Base-by-base conservation (phyloP, 2,329 filamentous ascomycete species). In the Cytospora chrysosperma region DNA sequence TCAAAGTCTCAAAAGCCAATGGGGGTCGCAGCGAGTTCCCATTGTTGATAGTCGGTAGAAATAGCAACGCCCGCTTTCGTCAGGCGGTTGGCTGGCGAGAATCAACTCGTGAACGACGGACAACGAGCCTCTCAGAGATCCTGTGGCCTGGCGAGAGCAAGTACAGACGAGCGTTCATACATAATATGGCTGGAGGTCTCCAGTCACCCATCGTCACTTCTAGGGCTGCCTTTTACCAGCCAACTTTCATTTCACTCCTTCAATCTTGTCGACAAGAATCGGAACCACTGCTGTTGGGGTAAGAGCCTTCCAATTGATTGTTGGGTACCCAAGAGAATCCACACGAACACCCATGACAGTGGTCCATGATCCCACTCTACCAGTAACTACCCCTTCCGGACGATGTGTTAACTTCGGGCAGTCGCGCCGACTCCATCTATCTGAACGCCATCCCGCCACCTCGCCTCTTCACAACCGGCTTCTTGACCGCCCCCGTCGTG, bases 401-500 rank as follows among this genome's bases (percentile, higher is more conserved):
- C 19, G n/a, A 40, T 2, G 9, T 2, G 37, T 19, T 40, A n/a
- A 2, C 37, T 40, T 34, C 37, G n/a, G n/a, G n/a, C 6, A 19
- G 4, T n/a, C 37, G 32, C 34, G 19, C 51, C 7, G 13, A 24
- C 27, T 28, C 17, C 27, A 26, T n/a, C 40, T 64, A 64, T 15
- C 59, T 56, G 30, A 66, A 66, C 8, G 61, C 57, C 64, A 66
- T 64, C 15, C 84, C 84, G 61, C 84, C 77, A 0, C 83, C 83
- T 17, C 82, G 78, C 63, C 84, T 78, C 74, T 85, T 87, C 26
- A 80, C 76, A 0, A 85, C 78, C 0, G 85, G 85, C 72, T 85
- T 88, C 72, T 82, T 85, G 37, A 89, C 86, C 2, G 82, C 84
- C 0, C 86, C 86, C 59, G 83, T 81, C n/a, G 81, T 82, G 57